Evolutionary conservation across 805 yeast genomes (phyloP).

Genomic region (Saccharomyces kudriavzevii): DNA sequence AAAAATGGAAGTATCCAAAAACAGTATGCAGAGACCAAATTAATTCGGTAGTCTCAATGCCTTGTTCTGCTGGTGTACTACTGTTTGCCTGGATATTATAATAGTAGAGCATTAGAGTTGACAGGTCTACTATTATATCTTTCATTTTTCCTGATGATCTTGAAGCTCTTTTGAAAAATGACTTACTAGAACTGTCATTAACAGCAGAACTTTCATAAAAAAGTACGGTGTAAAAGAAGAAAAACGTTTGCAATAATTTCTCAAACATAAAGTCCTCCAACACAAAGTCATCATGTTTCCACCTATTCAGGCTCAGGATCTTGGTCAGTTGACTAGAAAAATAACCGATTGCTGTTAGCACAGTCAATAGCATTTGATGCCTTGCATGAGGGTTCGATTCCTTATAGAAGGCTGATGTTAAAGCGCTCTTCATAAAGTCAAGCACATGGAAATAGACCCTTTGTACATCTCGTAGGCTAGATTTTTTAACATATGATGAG

Average conservation of each 20-base stretch:
- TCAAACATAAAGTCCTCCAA: slow-evolving; percentile 9
- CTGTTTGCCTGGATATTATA: slow-evolving; percentile 2
- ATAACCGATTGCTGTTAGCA: slow-evolving; percentile 48
- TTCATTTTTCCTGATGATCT: slow-evolving; percentile 39
- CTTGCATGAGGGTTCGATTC: slow-evolving; percentile 30
- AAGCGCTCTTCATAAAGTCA: slow-evolving; percentile 35
- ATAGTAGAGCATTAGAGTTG: slow-evolving; percentile 13
- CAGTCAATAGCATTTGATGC: slow-evolving; percentile 37
- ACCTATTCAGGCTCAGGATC: slow-evolving; percentile 17
- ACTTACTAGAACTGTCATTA: slow-evolving; percentile 31
- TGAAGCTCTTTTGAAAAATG: slow-evolving; percentile 38
- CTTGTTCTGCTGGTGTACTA: slow-evolving; percentile 1
- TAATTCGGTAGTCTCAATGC: slow-evolving; percentile 20
- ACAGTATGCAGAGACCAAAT: slow-evolving; percentile 62
- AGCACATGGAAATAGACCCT: slow-evolving; percentile 47
- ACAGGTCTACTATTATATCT: slow-evolving; percentile 35
- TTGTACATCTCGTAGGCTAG: slow-evolving; percentile 32
- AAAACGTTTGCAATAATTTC: slow-evolving; percentile 27
- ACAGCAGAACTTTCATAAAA: slow-evolving; percentile 45
- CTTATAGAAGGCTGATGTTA: slow-evolving; percentile 23
- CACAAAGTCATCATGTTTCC: slow-evolving; percentile 30
- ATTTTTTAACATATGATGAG: slow-evolving; percentile 38
- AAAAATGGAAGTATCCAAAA: slow-evolving; percentile 59
- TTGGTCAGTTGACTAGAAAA: slow-evolving; percentile 36
- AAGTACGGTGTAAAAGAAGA: slow-evolving; percentile 41